phyloP scores from a whole-genome alignment of 2,329 filamentous ascomycete species.

The Aspergillus phoenicis region DNA sequence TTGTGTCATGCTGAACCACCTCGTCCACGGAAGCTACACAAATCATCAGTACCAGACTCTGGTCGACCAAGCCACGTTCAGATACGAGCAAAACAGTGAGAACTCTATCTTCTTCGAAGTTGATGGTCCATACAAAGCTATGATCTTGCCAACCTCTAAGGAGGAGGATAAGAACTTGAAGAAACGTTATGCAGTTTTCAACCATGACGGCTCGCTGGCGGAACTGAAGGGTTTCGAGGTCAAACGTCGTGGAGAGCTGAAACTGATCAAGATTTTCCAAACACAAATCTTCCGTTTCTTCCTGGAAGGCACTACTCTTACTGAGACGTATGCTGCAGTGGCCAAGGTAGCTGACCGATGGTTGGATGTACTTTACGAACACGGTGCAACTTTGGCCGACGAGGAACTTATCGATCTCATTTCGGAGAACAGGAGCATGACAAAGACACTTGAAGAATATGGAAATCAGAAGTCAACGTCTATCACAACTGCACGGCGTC shows the following conservation, averaged over 20 bases:
- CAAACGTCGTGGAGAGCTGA: constrained; percentile 94
- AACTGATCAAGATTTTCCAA: constrained; percentile 99
- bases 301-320: constrained; percentile 81
- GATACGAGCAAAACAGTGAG: constrained; percentile 95
- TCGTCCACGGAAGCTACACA: constrained; percentile 91
- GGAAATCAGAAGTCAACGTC: constrained; percentile 94
- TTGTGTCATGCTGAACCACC: constrained; percentile 97
- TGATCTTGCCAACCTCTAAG: constrained; percentile 96
- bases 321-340: constrained; percentile 87
- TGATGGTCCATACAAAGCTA: constrained; percentile 94
- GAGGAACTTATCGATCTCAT: constrained; percentile 99
- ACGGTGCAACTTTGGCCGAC: constrained; percentile 85
- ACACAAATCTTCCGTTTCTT: constrained; percentile 99
- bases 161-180: constrained; percentile 99
- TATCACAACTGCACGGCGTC: constrained; percentile 93
- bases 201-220: constrained; percentile 91
- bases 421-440: constrained; percentile 98
- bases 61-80: constrained; percentile 74
- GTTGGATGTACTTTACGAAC: constrained; percentile 91
- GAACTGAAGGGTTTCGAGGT: constrained; percentile 98
- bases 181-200: constrained; percentile 98
- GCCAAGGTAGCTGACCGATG: constrained; percentile 94
- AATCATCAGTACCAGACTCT: constrained; percentile 97
- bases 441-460: constrained; percentile 95
- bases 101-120: constrained; percentile 99